Percentiles rank a stretch among this genome's conserved stretches.
Conservation (phyloP, 2,329 filamentous ascomycete species). For the Aspergillus sojae region DNA sequence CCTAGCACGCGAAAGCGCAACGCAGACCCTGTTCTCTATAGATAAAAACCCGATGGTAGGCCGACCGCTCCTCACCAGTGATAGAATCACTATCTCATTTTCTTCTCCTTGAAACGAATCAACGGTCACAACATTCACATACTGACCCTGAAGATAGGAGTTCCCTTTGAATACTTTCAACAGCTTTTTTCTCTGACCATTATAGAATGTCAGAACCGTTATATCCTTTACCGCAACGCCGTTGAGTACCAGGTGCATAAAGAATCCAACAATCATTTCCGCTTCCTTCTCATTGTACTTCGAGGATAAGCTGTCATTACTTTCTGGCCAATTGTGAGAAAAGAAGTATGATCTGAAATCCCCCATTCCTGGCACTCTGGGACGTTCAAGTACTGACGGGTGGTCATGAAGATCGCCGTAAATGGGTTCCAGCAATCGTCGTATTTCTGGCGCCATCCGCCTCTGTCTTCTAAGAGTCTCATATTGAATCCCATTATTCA, state of each 20-base stretch:
- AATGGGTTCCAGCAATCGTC: conserved; percentile 63
- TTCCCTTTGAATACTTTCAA: conserved; percentile 49
- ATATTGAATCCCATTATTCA: conserved; percentile 66
- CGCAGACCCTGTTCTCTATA: conserved; percentile 64
- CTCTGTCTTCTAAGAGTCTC: conserved; percentile 69
- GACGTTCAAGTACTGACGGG: conserved; percentile 55
- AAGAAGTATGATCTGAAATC: conserved; percentile 63
- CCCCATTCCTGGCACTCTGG: conserved; percentile 65
- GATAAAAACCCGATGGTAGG: conserved; percentile 72
- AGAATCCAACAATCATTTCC: conserved; percentile 73
- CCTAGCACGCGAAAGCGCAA: conserved; percentile 70
- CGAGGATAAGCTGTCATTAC: conserved; percentile 64
- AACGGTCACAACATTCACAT: conserved; percentile 72
- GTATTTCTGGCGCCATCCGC: conserved; percentile 70
- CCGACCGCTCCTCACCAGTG: conserved; percentile 72
- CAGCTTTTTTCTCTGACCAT: conserved; percentile 73
- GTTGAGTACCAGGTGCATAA: conserved; percentile 71
- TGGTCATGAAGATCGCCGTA: conserved; percentile 64
- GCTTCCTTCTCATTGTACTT: conserved; percentile 73
- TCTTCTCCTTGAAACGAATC: conserved; percentile 92
- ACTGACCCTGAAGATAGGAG: conserved; percentile 46
- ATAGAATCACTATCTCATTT: conserved; percentile 80
- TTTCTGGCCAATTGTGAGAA: conserved; percentile 67
- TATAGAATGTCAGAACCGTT: conserved; percentile 85
- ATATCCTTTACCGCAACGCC: conserved; percentile 64